Percentiles rank a stretch among this genome's conserved stretches.
Conservation (phyloP, 495 filamentous ascomycete genomes). For the Penicillium silybi region DNA sequence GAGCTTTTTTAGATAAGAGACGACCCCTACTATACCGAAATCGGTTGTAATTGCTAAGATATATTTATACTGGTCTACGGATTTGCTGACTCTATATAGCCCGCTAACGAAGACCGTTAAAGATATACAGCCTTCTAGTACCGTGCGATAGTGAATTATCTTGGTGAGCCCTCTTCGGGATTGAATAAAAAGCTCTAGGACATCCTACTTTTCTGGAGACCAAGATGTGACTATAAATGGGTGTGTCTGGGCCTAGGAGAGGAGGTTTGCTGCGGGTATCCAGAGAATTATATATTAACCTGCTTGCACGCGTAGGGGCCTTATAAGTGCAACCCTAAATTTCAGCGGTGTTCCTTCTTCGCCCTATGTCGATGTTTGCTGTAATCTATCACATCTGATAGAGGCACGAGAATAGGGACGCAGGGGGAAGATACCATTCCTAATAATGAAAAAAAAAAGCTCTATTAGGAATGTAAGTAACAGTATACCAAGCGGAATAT, state of each 20-base stretch:
- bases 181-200: constrained; percentile 26
- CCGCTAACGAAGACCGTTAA: constrained; percentile 25
- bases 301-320: constrained; percentile 26
- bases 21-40: constrained; percentile 19
- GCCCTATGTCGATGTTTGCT: too few relatives aligned
- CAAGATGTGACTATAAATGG: constrained; percentile 38
- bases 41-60: constrained; percentile 25
- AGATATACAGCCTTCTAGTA: constrained; percentile 5
- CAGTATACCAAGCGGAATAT: constrained; percentile 22
- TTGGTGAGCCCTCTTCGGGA: constrained; percentile 12
- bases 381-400: too few relatives aligned
- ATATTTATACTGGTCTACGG: constrained; percentile 24
- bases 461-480: constrained; percentile 16
- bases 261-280: constrained; percentile 30
- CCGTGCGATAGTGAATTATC: constrained; percentile 2
- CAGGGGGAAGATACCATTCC: constrained; percentile 22
- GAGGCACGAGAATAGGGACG: too few relatives aligned
- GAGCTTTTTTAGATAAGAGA: constrained; percentile 30
- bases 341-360: too few relatives aligned
- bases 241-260: constrained; percentile 32
- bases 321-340: constrained; percentile 17
- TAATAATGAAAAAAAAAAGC: constrained; percentile 16
- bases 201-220: constrained; percentile 21
- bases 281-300: constrained; percentile 40
- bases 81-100: constrained; percentile 21